Evolutionary conservation across 1,139 yeast genomes (phyloP).

Genomic region (Debaryomyces fabryi): DNA sequence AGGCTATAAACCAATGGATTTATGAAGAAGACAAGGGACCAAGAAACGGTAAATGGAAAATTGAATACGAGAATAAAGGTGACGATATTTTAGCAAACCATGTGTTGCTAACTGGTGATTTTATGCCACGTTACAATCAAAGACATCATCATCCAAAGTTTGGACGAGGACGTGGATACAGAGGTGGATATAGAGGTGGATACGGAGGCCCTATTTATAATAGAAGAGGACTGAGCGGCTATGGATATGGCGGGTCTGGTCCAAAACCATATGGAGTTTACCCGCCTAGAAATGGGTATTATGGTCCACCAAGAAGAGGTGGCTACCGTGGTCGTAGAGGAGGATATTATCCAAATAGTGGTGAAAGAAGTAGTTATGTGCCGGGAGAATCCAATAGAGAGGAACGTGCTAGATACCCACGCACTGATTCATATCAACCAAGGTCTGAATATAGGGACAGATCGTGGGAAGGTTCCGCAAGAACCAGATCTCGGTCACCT

Average conservation of each 20-base stretch:
- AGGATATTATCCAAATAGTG: conserved; percentile 11
- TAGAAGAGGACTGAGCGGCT: conserved; percentile 16
- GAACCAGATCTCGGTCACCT: conserved; percentile 21
- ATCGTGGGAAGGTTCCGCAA: conserved; percentile 11
- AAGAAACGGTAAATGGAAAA: conserved; percentile 46
- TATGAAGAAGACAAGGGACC: conserved; percentile 51
- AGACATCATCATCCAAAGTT: conserved; percentile 14
- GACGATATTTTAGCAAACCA: conserved; percentile 43
- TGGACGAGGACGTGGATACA: conserved; percentile 13
- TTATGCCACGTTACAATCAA: conserved; percentile 24
- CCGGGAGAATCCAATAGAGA: conserved; percentile 14
- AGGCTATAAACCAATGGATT: conserved; percentile 49
- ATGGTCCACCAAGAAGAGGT: conserved; percentile 10
- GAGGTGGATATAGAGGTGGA: conserved; percentile 11
- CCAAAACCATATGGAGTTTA: conserved; percentile 9
- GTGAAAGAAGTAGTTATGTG: conserved; percentile 20
- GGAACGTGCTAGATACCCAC: conserved; percentile 15
- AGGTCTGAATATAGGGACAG: conserved; percentile 15
- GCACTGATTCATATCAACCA: conserved; percentile 25
- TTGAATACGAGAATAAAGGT: conserved; percentile 34
- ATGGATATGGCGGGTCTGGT: conserved; percentile 13
- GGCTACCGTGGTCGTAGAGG: conserved; percentile 10
- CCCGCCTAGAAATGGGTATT: conserved; percentile 9
- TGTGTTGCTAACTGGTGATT: conserved; percentile 40
- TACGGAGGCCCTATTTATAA: conserved; percentile 5